Evolutionary conservation across 192 early-diverging fungal species (phyloP).

Genomic region (Coemansia sp.): DNA sequence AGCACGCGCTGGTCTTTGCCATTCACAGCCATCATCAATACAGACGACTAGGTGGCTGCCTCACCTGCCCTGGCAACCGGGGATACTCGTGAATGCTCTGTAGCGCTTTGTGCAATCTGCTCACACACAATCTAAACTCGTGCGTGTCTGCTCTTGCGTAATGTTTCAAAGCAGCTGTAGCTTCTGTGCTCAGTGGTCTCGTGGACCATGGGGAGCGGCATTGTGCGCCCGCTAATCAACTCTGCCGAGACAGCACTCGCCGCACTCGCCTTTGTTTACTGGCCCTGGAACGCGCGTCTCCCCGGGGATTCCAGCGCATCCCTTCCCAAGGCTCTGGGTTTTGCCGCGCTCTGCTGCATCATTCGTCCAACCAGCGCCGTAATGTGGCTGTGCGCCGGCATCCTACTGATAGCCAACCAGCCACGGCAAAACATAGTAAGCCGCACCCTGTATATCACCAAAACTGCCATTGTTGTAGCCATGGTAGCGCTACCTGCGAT

Average conservation of each 20-base stretch:
- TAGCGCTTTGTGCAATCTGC: too few species aligned
- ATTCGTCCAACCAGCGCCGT: conserved; percentile 85
- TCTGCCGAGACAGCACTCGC: conserved; percentile 73
- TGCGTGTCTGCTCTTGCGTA: conserved; percentile 2
- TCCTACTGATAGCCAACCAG: conserved; percentile 49
- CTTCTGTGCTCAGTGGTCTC: conserved; percentile 42
- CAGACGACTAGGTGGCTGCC: too few species aligned
- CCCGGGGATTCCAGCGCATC: not conserved
- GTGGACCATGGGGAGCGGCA: conserved; percentile 60
- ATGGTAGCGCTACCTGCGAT: conserved; percentile 47
- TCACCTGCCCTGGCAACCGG: too few species aligned
- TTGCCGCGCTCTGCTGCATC: conserved; percentile 80
- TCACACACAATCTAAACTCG: not conserved
- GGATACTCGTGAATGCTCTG: too few species aligned
- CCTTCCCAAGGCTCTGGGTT: conserved; percentile 51
- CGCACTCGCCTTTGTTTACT: conserved; percentile 73
- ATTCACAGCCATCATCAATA: too few species aligned
- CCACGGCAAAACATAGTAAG: conserved; percentile 9
- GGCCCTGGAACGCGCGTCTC: conserved; percentile 83
- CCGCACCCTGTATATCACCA: conserved; percentile 10
- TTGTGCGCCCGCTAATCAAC: conserved; percentile 65
- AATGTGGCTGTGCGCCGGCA: conserved; percentile 78
- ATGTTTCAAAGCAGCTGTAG: conserved; percentile 2
- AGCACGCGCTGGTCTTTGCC: conserved; percentile 21
- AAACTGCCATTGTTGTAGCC: conserved; percentile 15